Conservation (phyloP, 2,329 filamentous ascomycete genomes). For the Diaporthe sp. region DNA sequence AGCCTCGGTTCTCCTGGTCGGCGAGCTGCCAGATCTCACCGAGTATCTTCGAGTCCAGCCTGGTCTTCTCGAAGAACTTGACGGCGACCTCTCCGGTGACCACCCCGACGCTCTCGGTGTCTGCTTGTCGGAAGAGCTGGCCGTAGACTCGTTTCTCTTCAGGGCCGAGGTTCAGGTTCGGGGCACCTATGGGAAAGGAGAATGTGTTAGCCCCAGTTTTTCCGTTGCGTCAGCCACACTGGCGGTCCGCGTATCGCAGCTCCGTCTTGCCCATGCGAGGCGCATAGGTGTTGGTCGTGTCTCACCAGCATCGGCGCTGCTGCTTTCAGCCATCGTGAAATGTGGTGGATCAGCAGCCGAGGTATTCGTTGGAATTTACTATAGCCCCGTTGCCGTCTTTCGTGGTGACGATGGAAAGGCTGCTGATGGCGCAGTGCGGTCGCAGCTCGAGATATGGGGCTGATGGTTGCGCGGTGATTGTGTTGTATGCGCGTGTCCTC, state of each 20-base stretch:
- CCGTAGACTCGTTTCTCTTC: conserved; percentile 96
- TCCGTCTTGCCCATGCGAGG: neutral
- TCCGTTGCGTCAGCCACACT: neutral
- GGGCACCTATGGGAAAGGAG: conserved; percentile 54
- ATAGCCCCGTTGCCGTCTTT: neutral
- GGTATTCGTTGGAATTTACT: neutral
- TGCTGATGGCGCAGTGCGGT: neutral
- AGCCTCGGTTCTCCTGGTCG: conserved; percentile 94
- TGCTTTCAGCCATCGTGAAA: conserved; percentile 34
- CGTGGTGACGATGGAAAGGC: neutral
- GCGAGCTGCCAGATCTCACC: conserved; percentile 99
- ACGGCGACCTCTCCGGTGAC: conserved; percentile 97
- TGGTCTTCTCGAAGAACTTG: conserved; percentile 97
- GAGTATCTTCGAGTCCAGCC: conserved; percentile 84
- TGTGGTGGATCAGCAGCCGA: conserved; percentile 6
- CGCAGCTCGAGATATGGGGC: neutral
- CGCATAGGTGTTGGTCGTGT: neutral
- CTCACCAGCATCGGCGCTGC: conserved; percentile 33
- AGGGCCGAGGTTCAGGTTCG: conserved; percentile 84
- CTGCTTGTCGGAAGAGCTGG: conserved; percentile 92
- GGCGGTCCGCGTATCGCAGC: neutral
- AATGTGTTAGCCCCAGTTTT: conserved; percentile 14
- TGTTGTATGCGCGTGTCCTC: neutral
- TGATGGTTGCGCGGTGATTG: neutral
- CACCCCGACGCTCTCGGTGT: conserved; percentile 90